These are phyloP conservation scores for Sporothrix variecibatus DNA, from an alignment of 2,329 filamentous ascomycete genomes.

Conservation along the genomic window DNA sequence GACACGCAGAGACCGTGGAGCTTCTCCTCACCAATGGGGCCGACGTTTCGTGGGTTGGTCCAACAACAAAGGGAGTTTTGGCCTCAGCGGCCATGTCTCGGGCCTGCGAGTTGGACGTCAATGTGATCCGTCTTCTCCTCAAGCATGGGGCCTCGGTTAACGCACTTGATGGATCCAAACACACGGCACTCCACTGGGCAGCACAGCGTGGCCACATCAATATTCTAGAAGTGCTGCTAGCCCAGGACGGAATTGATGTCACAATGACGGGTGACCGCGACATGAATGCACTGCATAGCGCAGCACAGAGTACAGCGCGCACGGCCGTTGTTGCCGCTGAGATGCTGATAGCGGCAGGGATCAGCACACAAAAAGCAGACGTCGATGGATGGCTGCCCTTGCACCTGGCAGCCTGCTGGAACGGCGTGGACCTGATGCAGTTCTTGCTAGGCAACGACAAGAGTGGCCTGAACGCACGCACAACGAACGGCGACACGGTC, in stretches of 20 bases:
- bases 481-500: conserved; percentile 6
- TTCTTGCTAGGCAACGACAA: background rate
- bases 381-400: conserved; percentile 8
- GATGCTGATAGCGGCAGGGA: conserved; percentile 13
- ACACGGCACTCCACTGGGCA: conserved; percentile 15
- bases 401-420: conserved; percentile 7
- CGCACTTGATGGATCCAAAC: background rate
- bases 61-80: background rate
- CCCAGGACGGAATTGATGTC: background rate
- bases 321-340: background rate
- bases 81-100: background rate
- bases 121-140: background rate
- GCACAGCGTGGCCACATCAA: conserved; percentile 10
- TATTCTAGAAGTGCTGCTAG: background rate
- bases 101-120: background rate
- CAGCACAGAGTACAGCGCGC: background rate
- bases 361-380: conserved; percentile 10
- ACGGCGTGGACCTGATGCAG: conserved; percentile 9
- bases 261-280: conserved; percentile 5
- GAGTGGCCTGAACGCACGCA: background rate
- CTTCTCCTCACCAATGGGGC: background rate
- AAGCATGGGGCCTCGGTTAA: background rate
- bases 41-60: background rate
- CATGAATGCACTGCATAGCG: conserved; percentile 16
- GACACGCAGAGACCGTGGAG: background rate